Evolutionary conservation across 163 green algal genomes (phyloP).

Genomic region (Coccomyxa subellipsoidea): DNA sequence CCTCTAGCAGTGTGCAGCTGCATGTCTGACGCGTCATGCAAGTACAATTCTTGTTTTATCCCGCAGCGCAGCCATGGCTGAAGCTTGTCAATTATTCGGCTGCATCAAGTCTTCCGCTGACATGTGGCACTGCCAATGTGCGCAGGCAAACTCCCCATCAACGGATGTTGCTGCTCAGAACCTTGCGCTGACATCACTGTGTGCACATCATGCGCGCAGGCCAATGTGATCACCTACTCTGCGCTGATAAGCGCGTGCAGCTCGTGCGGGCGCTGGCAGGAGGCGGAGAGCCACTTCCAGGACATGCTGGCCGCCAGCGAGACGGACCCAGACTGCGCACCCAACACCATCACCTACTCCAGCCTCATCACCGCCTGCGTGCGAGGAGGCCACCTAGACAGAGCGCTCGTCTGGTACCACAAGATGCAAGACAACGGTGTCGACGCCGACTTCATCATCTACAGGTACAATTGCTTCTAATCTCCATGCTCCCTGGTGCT

Average conservation of each 20-base stretch:
- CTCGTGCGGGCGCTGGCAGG: slow-evolving; percentile 21
- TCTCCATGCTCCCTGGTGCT: too few relatives aligned
- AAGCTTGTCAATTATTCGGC: too few relatives aligned
- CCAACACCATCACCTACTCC: slow-evolving; percentile 28
- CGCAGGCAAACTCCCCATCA: too few relatives aligned
- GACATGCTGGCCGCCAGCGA: slow-evolving; percentile 15
- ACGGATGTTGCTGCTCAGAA: too few relatives aligned
- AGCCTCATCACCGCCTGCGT: slow-evolving; percentile 22
- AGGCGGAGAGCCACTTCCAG: slow-evolving; percentile 15
- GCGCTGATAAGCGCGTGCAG: slow-evolving; percentile 22
- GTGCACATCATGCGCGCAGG: not conserved
- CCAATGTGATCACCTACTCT: not conserved
- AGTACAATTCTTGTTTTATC: too few relatives aligned
- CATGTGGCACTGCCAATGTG: too few relatives aligned
- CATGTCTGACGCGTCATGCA: too few relatives aligned
- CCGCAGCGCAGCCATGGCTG: too few relatives aligned
- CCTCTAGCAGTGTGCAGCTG: too few relatives aligned
- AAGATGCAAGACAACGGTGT: slow-evolving; percentile 22
- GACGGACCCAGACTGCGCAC: not conserved
- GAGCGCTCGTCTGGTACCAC: slow-evolving; percentile 20
- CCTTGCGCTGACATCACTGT: too few relatives aligned
- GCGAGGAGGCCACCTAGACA: slow-evolving; percentile 17
- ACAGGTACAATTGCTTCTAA: too few relatives aligned
- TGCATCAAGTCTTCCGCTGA: too few relatives aligned
- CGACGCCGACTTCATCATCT: slow-evolving; percentile 25